Conservation (phyloP, 2,329 filamentous ascomycete species). For the Hypoxylon sp. region DNA sequence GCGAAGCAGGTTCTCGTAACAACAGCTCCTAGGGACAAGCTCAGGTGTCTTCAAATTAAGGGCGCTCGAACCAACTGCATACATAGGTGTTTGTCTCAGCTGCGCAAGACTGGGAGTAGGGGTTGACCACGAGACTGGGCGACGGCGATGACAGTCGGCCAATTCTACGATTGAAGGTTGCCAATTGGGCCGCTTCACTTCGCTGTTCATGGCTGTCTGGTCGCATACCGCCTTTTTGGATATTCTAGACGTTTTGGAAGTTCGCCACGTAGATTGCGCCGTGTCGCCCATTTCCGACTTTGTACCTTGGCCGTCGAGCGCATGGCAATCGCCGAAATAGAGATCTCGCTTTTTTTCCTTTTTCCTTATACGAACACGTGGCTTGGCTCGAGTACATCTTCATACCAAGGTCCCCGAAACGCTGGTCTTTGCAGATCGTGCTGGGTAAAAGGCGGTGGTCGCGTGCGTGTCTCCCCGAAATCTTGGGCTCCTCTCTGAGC, state of each 20-base stretch:
- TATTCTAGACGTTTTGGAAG: conserved; percentile 7
- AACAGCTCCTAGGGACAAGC: background rate
- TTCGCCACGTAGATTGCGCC: conserved; percentile 21
- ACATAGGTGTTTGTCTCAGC: background rate
- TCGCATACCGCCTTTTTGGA: conserved; percentile 16
- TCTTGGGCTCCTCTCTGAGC: background rate
- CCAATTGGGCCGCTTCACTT: conserved; percentile 3
- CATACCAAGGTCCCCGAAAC: background rate
- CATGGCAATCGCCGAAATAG: conserved; percentile 5
- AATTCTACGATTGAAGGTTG: background rate
- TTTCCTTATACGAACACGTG: conserved; percentile 8
- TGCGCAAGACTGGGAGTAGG: background rate
- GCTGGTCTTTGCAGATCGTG: conserved; percentile 1
- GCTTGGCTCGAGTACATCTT: conserved; percentile 1
- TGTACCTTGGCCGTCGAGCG: conserved; percentile 3
- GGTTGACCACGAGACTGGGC: conserved; percentile 6
- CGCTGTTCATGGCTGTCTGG: conserved; percentile 6
- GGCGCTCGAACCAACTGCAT: conserved; percentile 1
- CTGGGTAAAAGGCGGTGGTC: conserved; percentile 2
- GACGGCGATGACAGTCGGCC: background rate
- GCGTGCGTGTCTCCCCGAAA: background rate
- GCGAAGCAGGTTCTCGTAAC: background rate
- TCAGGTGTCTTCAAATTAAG: conserved; percentile 6
- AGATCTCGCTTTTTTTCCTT: background rate
- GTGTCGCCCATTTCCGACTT: conserved; percentile 12